Evolutionary conservation across 2,329 filamentous ascomycete genomes (phyloP).

Genomic region (Fusarium cyanostomum): DNA sequence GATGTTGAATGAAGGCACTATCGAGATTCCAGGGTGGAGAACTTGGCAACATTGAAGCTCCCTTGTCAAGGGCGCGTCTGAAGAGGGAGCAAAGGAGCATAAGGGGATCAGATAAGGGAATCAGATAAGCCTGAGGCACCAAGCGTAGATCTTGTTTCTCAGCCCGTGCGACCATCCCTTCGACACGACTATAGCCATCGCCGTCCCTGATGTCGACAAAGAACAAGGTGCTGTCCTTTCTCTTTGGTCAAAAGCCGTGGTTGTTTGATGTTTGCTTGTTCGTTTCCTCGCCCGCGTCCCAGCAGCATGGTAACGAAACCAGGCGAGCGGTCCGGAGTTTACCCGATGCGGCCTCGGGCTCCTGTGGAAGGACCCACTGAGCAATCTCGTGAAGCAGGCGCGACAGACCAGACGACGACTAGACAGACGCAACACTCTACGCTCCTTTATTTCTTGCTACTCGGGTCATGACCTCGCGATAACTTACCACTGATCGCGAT

Average conservation of each 20-base stretch:
- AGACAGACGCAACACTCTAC: slow-evolving; percentile 31
- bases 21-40: not conserved
- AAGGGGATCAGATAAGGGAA: not conserved
- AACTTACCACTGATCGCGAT: slow-evolving; percentile 1
- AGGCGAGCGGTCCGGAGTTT: slow-evolving; percentile 37
- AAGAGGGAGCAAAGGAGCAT: slow-evolving; percentile 16
- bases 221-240: not conserved
- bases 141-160: not conserved
- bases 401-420: slow-evolving; percentile 28
- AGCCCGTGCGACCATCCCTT: not conserved
- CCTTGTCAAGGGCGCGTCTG: slow-evolving; percentile 24
- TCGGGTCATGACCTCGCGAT: slow-evolving; percentile 10
- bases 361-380: slow-evolving; percentile 32
- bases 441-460: slow-evolving; percentile 10
- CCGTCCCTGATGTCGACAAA: not conserved
- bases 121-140: not conserved
- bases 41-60: slow-evolving; percentile 7
- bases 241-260: not conserved
- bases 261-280: slow-evolving; percentile 23
- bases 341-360: slow-evolving; percentile 35
- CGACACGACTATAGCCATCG: not conserved
- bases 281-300: slow-evolving; percentile 13
- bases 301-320: slow-evolving; percentile 23
- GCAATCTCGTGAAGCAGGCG: slow-evolving; percentile 43
- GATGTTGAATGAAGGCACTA: not conserved